Conservation (phyloP, 1,284 basidiomycete species). For the Fomitiporia mediterranea region DNA sequence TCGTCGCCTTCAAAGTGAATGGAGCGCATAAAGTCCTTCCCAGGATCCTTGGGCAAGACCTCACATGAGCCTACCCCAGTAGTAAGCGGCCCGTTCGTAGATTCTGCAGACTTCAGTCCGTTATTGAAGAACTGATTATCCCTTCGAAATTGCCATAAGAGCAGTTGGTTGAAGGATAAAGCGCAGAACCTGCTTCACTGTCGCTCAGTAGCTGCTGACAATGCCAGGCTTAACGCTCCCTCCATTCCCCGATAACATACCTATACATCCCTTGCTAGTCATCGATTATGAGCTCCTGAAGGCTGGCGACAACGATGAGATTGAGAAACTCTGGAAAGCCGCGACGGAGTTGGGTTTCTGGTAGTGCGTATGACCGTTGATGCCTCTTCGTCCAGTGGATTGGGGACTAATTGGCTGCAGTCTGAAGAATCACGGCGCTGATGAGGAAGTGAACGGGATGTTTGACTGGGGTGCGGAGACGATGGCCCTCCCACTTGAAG, state of each 20-base stretch:
- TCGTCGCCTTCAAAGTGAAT: too few species aligned
- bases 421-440: conserved; percentile 56
- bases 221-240: conserved; percentile 30
- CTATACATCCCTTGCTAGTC: conserved; percentile 44
- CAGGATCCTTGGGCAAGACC: too few species aligned
- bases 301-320: conserved; percentile 34
- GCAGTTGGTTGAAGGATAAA: too few species aligned
- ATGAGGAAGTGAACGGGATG: conserved; percentile 48
- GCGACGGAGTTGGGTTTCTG: conserved; percentile 50
- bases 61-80: too few species aligned
- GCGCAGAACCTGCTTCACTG: too few species aligned
- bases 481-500: conserved; percentile 53
- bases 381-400: not conserved
- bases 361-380: conserved; percentile 38
- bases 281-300: conserved; percentile 46
- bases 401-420: conserved; percentile 29
- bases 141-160: too few species aligned
- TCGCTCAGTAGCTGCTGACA: too few species aligned
- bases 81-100: too few species aligned
- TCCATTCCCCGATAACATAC: conserved; percentile 45
- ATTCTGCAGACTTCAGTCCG: too few species aligned
- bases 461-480: conserved; percentile 56
- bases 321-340: conserved; percentile 46
- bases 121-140: too few species aligned
- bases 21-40: too few species aligned